Conservation (phyloP, 768 basidiomycete genomes). For the Xerocomellus amylosporus region DNA sequence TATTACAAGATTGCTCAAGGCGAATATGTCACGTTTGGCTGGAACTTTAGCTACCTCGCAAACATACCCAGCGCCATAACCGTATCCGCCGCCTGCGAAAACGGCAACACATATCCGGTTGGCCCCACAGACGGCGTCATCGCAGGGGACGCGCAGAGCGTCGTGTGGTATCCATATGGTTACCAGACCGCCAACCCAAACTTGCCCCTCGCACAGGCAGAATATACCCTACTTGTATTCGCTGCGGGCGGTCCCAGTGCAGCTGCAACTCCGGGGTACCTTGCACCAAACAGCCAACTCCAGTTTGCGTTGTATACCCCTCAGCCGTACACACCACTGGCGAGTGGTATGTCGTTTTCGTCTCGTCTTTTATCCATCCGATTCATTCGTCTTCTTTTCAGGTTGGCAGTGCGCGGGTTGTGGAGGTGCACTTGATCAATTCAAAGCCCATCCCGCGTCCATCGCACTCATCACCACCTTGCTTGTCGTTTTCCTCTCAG, state of each 20-base stretch:
- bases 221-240: constrained; percentile 58
- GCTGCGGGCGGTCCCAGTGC: constrained; percentile 55
- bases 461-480: constrained; percentile 34
- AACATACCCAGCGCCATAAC: constrained; percentile 54
- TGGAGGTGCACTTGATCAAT: constrained; percentile 30
- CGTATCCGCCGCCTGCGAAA: constrained; percentile 61
- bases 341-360: constrained; percentile 34
- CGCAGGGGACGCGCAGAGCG: constrained; percentile 46
- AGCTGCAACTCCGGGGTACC: constrained; percentile 45
- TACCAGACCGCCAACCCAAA: constrained; percentile 49
- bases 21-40: constrained; percentile 65
- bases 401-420: constrained; percentile 32
- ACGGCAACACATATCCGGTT: constrained; percentile 67
- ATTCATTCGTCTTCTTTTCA: constrained; percentile 1
- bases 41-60: constrained; percentile 64
- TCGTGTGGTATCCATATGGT: constrained; percentile 60
- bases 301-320: constrained; percentile 65
- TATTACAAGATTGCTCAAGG: constrained; percentile 63
- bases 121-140: constrained; percentile 56
- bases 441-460: constrained; percentile 32
- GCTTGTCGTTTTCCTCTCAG: constrained; percentile 31
- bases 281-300: constrained; percentile 52
- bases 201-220: constrained; percentile 56
- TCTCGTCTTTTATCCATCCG: not conserved
- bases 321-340: constrained; percentile 50